These are phyloP conservation scores for Teunomyces panamensis DNA, from an alignment of 805 yeast genomes.

Conservation along the genomic window DNA sequence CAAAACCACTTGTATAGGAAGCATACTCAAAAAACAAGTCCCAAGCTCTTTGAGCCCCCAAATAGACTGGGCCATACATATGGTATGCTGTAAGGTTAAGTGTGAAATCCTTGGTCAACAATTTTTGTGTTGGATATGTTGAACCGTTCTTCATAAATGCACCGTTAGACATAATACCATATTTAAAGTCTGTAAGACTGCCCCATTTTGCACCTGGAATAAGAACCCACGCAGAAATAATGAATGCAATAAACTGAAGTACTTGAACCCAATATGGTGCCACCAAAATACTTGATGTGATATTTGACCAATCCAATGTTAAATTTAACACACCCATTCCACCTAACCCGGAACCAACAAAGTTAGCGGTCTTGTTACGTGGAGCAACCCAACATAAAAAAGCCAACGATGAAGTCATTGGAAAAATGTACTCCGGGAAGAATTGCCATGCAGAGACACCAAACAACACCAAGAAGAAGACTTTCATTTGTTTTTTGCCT, in stretches of 20 bases:
- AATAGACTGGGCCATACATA: conserved; percentile 19
- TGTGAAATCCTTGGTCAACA: conserved; percentile 14
- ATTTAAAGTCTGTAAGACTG: conserved; percentile 13
- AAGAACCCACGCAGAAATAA: conserved; percentile 21
- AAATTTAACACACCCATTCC: conserved; percentile 25
- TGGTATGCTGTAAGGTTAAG: conserved; percentile 22
- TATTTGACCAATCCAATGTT: conserved; percentile 25
- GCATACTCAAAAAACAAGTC: conserved; percentile 26
- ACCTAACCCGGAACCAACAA: conserved; percentile 24
- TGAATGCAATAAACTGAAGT: conserved; percentile 21
- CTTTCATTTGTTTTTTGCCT: conserved; percentile 15
- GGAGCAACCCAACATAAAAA: conserved; percentile 24
- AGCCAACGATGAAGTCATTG: conserved; percentile 23
- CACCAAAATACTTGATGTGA: conserved; percentile 22
- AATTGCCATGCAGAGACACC: conserved; percentile 19
- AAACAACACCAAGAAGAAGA: conserved; percentile 16
- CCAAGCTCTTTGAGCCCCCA: conserved; percentile 26
- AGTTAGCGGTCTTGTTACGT: conserved; percentile 14
- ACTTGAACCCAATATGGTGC: conserved; percentile 25
- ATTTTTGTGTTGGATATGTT: conserved; percentile 17
- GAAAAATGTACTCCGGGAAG: conserved; percentile 22
- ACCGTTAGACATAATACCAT: conserved; percentile 23
- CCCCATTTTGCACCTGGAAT: conserved; percentile 26
- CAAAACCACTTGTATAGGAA: conserved; percentile 20
- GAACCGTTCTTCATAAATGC: conserved; percentile 17